Conservation (phyloP, 345 rosid species). For the Brassica napus region DNA sequence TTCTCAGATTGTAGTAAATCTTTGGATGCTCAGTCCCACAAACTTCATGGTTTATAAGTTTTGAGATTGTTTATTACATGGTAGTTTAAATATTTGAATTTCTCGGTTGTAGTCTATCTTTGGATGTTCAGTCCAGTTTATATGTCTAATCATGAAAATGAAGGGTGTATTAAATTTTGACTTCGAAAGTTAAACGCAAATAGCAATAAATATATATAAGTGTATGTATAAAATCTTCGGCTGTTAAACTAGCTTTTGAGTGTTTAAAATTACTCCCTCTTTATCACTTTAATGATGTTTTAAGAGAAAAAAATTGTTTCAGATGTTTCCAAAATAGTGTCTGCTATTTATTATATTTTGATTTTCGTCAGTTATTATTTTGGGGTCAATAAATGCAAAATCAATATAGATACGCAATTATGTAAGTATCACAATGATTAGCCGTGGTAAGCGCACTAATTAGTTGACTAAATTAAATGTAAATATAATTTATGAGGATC, state of each 20-base stretch:
- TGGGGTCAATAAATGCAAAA: not conserved
- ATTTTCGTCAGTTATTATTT: not conserved
- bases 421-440: not conserved
- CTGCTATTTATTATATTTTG: too few species aligned
- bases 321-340: too few species aligned
- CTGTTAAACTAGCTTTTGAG: not conserved
- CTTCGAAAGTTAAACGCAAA: not conserved
- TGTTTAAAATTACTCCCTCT: too few species aligned
- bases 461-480: not conserved
- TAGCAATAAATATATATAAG: too few species aligned
- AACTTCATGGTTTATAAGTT: too few species aligned
- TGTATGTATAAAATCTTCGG: too few species aligned
- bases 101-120: not conserved
- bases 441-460: conserved; percentile 8
- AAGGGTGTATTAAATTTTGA: not conserved
- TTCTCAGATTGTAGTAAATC: too few species aligned
- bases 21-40: too few species aligned
- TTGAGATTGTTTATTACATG: too few species aligned
- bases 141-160: not conserved
- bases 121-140: not conserved
- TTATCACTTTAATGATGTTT: too few species aligned
- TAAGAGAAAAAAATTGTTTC: too few species aligned
- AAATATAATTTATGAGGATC: not conserved
- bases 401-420: not conserved
- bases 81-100: too few species aligned